Percentiles rank a stretch among this genome's conserved stretches.
Conservation (phyloP, 2,329 filamentous ascomycete species). For the Leptographium wingfieldii region DNA sequence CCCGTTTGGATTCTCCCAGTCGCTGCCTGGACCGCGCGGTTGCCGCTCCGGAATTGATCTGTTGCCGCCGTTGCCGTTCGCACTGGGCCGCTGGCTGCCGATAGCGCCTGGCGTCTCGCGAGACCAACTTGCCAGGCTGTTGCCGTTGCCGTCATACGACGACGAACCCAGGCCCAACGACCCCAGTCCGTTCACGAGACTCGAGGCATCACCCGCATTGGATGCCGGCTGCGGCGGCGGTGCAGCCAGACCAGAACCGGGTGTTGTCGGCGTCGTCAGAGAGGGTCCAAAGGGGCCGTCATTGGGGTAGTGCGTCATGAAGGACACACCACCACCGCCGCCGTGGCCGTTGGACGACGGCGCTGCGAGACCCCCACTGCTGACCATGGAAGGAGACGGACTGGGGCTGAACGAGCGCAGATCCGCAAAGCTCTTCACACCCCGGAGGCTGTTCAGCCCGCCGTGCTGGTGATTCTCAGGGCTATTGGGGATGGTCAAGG, state of each 20-base stretch:
- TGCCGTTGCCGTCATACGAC: conserved; percentile 30
- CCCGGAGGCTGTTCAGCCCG: conserved; percentile 69
- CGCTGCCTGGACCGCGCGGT: conserved; percentile 44
- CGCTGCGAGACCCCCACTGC: conserved; percentile 31
- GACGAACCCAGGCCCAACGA: conserved; percentile 35
- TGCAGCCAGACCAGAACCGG: conserved; percentile 16
- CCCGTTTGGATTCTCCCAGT: conserved; percentile 42
- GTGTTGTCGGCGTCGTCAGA: conserved; percentile 25
- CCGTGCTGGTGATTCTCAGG: conserved; percentile 45
- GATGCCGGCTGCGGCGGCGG: conserved; percentile 5
- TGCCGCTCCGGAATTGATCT: conserved; percentile 44
- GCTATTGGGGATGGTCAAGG: conserved; percentile 79
- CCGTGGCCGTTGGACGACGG: conserved; percentile 17
- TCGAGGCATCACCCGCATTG: conserved; percentile 17
- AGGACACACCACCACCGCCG: conserved; percentile 18
- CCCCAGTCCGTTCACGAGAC: conserved; percentile 35
- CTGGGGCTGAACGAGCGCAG: conserved; percentile 90
- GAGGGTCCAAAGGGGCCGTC: conserved; percentile 23
- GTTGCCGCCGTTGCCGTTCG: conserved; percentile 23
- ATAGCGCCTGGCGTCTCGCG: conserved; percentile 48
- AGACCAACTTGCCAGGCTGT: conserved; percentile 21
- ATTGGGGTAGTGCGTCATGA: conserved; percentile 33
- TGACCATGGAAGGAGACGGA: conserved; percentile 64
- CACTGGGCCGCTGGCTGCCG: conserved; percentile 48
- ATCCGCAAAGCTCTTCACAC: conserved; percentile 94